Evolutionary conservation across 352 stramenopile genomes (phyloP), one percentile per base, ranked within the genome.

Genomic region (Pythium monospermum): DNA sequence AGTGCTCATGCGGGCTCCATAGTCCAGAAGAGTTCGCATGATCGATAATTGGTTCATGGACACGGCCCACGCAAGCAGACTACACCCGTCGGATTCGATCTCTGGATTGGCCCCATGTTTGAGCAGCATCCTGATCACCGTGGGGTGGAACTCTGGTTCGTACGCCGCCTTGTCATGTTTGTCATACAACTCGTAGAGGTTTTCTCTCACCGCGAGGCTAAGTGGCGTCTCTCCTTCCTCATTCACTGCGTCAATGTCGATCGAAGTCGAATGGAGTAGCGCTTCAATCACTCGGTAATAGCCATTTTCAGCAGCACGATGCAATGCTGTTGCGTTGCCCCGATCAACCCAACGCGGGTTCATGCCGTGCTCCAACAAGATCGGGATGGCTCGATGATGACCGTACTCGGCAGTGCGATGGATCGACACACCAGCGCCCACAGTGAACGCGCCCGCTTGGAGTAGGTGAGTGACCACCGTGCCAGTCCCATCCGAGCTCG

Each of bases 201-300:
- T 33, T 25, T 6, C 25, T 36, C 23, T n/a, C 3, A 42, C 39
- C 18, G 49, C 49, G 22, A 19, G 26, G 19, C n/a, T 41, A 15
- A 56, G 38, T 3, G 49, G 10, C 19, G 49, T 49, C 15, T 42
- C 19, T 6, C 38, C 49, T 0, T 48, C 8, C 1, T 25, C 5
- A 35, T 49, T 31, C 1, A 10, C 13, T 3, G 49, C 49, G 15
- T 56, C 49, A 2, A 56, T 36, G 30, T 56, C 49, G 4, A 56
- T 5, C 4, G 28, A 56, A 19, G 28, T 26, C 6, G 2, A 11
- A 22, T 41, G 16, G 0, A 48, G 36, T 36, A 49, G 49, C 38
- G 21, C 12, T 2, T 6, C 19, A 10, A 53, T 19, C 3, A 25
- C 21, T 11, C 18, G 16, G 16, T 37, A 42, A 28, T 31, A 44